These are phyloP conservation scores for Pseudoscleropodium purum DNA, from an alignment of 225 moss, liverwort and hornwort species.

Conservation along the genomic window DNA sequence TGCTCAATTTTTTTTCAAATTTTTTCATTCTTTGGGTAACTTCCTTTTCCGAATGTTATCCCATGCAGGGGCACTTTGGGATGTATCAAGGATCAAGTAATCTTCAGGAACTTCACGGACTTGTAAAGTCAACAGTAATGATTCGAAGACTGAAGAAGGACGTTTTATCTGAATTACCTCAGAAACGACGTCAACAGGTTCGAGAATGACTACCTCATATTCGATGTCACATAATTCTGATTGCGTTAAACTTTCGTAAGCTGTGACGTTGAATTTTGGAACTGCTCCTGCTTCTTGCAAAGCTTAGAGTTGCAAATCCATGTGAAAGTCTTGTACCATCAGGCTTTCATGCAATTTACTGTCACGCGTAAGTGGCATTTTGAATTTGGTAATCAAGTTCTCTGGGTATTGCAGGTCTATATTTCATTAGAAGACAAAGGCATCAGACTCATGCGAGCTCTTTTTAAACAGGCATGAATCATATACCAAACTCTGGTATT, in stretches of 20 bases:
- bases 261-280: background rate
- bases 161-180: constrained; percentile 81
- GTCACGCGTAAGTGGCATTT: background rate
- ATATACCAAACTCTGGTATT: constrained; percentile 6
- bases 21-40: background rate
- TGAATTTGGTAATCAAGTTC: background rate
- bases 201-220: background rate
- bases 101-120: constrained; percentile 88
- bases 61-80: constrained; percentile 77
- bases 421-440: constrained; percentile 79
- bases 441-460: constrained; percentile 53
- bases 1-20: background rate
- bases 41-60: background rate
- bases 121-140: constrained; percentile 97
- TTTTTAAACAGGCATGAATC: constrained; percentile 59
- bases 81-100: constrained; percentile 93
- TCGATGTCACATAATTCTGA: background rate
- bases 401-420: constrained; percentile 47
- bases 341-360: background rate
- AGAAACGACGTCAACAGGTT: constrained; percentile 98
- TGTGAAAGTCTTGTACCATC: background rate
- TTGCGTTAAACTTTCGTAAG: background rate
- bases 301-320: background rate
- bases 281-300: background rate
- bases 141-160: constrained; percentile 91